Percentiles rank a stretch among this genome's conserved stretches.
phyloP scores from a whole-genome alignment of 73 alveolate genomes.

The Paraurostyla sp. region DNA sequence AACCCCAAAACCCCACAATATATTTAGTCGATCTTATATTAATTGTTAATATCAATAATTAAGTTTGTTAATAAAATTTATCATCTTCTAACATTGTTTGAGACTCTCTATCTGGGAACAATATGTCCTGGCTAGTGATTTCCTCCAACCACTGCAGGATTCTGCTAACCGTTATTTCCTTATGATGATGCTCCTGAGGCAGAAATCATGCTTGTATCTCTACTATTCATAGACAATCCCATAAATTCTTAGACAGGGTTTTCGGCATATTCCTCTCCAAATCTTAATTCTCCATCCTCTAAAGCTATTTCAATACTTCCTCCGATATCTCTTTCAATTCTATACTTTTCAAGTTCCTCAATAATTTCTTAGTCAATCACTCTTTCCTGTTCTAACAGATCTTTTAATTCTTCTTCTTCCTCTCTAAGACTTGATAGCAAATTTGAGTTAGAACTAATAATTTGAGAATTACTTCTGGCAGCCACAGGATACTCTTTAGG shows the following conservation, averaged over 20 bases:
- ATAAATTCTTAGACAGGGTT: neutral
- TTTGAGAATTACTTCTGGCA: neutral
- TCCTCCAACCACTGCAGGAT: constrained; percentile 30
- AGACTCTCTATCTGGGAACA: too few species aligned
- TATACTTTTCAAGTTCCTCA: constrained; percentile 18
- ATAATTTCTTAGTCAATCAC: constrained; percentile 2
- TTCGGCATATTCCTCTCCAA: constrained; percentile 15
- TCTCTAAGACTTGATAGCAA: constrained; percentile 2
- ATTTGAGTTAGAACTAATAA: neutral
- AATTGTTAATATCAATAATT: too few species aligned
- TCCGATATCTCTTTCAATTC: neutral
- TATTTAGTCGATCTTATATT: too few species aligned
- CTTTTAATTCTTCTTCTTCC: constrained; percentile 50
- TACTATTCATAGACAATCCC: neutral
- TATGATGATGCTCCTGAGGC: constrained; percentile 45
- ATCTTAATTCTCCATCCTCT: constrained; percentile 17
- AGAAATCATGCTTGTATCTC: constrained; percentile 50
- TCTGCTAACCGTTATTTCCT: constrained; percentile 16
- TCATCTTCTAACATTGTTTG: too few species aligned
- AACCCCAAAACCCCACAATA: too few species aligned
- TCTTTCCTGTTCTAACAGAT: constrained; percentile 14
- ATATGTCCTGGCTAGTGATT: too few species aligned
- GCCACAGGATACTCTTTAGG: constrained; percentile 68
- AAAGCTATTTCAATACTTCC: neutral
- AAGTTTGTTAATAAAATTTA: too few species aligned